Percentiles rank a stretch among this genome's conserved stretches.
phyloP scores from a whole-genome alignment of 2,329 filamentous ascomycete genomes.

The Blumeriella jaapii region DNA sequence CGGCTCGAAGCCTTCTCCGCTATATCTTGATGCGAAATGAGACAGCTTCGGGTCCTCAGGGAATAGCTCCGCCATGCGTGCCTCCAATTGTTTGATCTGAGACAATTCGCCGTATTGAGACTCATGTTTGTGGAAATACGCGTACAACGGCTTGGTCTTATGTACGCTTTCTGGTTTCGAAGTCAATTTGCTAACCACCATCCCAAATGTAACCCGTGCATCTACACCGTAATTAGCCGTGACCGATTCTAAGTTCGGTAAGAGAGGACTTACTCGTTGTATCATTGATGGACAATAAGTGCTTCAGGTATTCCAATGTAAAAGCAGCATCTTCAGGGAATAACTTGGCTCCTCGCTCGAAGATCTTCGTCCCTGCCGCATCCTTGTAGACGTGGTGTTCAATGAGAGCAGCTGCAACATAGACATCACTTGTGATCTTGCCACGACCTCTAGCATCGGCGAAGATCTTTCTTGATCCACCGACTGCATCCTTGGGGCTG shows the following conservation, averaged over 20 bases:
- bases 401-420: constrained; percentile 83
- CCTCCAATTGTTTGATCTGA: constrained; percentile 83
- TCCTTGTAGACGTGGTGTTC: constrained; percentile 97
- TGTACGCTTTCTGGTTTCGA: constrained; percentile 61
- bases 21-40: constrained; percentile 68
- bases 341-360: constrained; percentile 83
- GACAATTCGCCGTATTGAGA: constrained; percentile 86
- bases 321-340: constrained; percentile 92
- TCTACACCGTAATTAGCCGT: constrained; percentile 42
- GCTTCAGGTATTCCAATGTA: constrained; percentile 91
- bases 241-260: neutral
- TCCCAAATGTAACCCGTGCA: constrained; percentile 92
- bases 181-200: constrained; percentile 72
- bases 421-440: constrained; percentile 85
- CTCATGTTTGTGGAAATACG: constrained; percentile 92
- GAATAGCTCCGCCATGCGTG: constrained; percentile 87
- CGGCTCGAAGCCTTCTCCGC: constrained; percentile 66
- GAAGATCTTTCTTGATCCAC: constrained; percentile 77
- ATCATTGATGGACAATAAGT: constrained; percentile 84
- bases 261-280: constrained; percentile 62
- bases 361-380: constrained; percentile 83
- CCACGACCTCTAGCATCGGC: constrained; percentile 78
- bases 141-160: constrained; percentile 76
- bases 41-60: constrained; percentile 70
- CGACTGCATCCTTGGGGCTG: constrained; percentile 31